phyloP scores from a whole-genome alignment of 129 eudicot species.

The Calendula officinalis region DNA sequence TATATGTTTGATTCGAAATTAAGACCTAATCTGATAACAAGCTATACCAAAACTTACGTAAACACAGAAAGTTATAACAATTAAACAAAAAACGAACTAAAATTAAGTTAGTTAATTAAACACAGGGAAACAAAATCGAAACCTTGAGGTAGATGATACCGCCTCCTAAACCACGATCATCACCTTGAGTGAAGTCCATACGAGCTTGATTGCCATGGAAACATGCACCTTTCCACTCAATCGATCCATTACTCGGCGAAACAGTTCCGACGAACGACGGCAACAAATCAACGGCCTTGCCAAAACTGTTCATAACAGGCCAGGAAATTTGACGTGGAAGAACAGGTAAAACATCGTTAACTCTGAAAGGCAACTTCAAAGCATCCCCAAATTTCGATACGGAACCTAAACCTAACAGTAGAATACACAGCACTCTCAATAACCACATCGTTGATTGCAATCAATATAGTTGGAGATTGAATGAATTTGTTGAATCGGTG shows the following conservation, averaged over 20 bases:
- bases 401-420: conserved; percentile 48
- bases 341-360: conserved; percentile 77
- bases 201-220: conserved; percentile 67
- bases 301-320: conserved; percentile 80
- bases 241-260: conserved; percentile 52
- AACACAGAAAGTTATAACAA: not conserved
- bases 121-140: too few species aligned
- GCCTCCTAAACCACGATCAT: conserved; percentile 85
- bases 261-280: conserved; percentile 89
- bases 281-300: conserved; percentile 87
- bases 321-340: conserved; percentile 82
- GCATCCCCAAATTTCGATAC: conserved; percentile 49
- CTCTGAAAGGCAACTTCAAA: conserved; percentile 65
- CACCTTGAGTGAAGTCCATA: conserved; percentile 54
- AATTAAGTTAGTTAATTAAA: not conserved
- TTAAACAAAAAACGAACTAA: not conserved
- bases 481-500: conserved; percentile 7
- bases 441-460: conserved; percentile 30
- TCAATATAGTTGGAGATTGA: conserved; percentile 6
- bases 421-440: conserved; percentile 26
- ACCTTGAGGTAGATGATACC: conserved; percentile 79
- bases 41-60: not conserved
- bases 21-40: not conserved
- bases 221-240: conserved; percentile 89
- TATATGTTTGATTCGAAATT: not conserved